Conservation (phyloP, 148 eudicot species). For the Tetragonia tetragonoides region DNA sequence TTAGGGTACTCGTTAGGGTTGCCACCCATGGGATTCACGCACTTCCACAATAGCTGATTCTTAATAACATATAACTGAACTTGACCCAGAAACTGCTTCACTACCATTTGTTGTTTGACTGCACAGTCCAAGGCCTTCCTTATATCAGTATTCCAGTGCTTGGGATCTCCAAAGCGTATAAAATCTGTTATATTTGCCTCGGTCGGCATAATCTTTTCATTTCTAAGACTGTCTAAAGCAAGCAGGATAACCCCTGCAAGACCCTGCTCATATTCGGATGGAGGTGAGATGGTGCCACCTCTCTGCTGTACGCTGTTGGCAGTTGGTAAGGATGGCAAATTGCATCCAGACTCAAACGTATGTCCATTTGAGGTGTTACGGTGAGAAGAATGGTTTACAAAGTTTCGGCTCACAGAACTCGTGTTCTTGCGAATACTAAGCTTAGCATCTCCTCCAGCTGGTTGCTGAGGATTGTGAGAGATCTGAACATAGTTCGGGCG, state of each 20-base stretch:
- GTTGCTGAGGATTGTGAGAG: conserved; percentile 33
- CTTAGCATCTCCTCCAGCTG: conserved; percentile 25
- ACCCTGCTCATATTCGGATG: conserved; percentile 70
- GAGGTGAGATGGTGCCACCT: conserved; percentile 50
- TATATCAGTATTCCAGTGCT: conserved; percentile 60
- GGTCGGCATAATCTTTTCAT: conserved; percentile 70
- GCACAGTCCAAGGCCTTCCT: conserved; percentile 73
- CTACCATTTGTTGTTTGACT: conserved; percentile 65
- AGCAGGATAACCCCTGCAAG: conserved; percentile 73
- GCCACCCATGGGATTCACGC: conserved; percentile 69
- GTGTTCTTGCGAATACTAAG: conserved; percentile 26
- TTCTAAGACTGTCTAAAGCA: conserved; percentile 73
- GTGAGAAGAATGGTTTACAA: conserved; percentile 26
- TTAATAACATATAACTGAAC: conserved; percentile 58
- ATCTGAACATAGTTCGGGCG: conserved; percentile 36
- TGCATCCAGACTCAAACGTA: conserved; percentile 32
- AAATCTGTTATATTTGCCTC: conserved; percentile 75
- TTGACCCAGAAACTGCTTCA: conserved; percentile 46
- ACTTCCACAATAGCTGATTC: conserved; percentile 69
- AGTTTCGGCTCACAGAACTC: conserved; percentile 34
- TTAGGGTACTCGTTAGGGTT: conserved; percentile 47
- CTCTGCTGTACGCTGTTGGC: conserved; percentile 23
- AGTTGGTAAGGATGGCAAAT: conserved; percentile 33
- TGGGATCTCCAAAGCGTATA: conserved; percentile 64
- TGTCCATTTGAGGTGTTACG: conserved; percentile 32